Conservation (phyloP, 2,329 filamentous ascomycete species). For the Volutella citrinella region DNA sequence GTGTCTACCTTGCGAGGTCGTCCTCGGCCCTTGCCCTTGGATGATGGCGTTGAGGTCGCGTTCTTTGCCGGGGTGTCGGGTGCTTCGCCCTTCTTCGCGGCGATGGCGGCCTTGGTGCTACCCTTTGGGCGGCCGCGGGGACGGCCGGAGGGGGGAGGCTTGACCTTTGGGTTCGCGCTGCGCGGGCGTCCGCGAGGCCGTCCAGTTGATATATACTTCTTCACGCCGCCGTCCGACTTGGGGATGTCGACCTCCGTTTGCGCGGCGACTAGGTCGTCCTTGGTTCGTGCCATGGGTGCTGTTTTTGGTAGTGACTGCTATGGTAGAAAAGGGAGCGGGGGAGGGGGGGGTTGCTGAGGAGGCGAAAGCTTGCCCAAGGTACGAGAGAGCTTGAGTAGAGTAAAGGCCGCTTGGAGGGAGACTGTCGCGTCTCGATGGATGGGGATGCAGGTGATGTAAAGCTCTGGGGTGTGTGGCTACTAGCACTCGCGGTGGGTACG, state of each 20-base stretch:
- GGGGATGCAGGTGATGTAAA: no score
- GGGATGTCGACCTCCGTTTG: conserved; percentile 14
- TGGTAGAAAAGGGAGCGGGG: conserved; percentile 2
- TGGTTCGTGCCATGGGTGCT: conserved; percentile 34
- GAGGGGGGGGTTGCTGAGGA: conserved; percentile 9
- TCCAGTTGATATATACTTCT: conserved; percentile 40
- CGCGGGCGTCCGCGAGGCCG: conserved; percentile 43
- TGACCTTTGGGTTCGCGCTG: conserved; percentile 30
- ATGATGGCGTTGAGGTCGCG: conserved; percentile 10
- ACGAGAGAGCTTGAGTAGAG: no score
- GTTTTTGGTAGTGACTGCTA: conserved; percentile 6
- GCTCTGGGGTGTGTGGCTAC: no score
- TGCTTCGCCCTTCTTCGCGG: conserved; percentile 8
- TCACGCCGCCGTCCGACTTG: conserved; percentile 34
- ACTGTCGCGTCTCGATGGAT: no score
- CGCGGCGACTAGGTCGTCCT: conserved; percentile 24
- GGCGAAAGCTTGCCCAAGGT: conserved; percentile 19
- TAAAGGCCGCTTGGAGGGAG: no score
- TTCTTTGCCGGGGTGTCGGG: neutral
- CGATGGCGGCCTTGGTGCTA: conserved; percentile 27
- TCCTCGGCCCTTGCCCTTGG: conserved; percentile 25
- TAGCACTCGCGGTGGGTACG: no score
- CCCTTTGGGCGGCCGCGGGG: conserved; percentile 48
- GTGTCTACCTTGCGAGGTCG: conserved; percentile 29
- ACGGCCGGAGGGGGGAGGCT: conserved; percentile 40